phyloP scores from a whole-genome alignment of 495 filamentous ascomycete genomes.

The Friedmanniomyces simplex region DNA sequence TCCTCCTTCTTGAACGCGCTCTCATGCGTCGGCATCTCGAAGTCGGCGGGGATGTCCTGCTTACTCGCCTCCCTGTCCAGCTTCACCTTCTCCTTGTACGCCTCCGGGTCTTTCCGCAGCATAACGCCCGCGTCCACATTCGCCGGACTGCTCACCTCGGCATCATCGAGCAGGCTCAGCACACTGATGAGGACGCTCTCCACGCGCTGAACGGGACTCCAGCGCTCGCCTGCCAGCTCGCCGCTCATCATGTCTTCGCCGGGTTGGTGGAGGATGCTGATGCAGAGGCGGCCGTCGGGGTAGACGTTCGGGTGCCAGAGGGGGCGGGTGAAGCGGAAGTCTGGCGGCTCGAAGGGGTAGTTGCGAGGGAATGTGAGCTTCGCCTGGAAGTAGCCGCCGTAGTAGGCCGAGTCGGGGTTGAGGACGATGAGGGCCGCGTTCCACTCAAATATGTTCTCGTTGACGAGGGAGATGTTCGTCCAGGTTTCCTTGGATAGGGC shows the following conservation, averaged over 20 bases:
- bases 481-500: slow-evolving; percentile 75
- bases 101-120: slow-evolving; percentile 58
- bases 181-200: slow-evolving; percentile 91
- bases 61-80: slow-evolving; percentile 63
- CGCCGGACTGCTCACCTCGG: slow-evolving; percentile 83
- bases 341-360: slow-evolving; percentile 77
- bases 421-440: slow-evolving; percentile 79
- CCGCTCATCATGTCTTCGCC: slow-evolving; percentile 89
- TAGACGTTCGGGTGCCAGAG: slow-evolving; percentile 94
- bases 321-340: slow-evolving; percentile 74
- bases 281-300: slow-evolving; percentile 79
- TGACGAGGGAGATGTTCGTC: slow-evolving; percentile 70
- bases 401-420: slow-evolving; percentile 82
- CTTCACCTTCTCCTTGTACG: slow-evolving; percentile 59
- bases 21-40: slow-evolving; percentile 68
- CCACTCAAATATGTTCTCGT: slow-evolving; percentile 77
- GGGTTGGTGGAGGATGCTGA: slow-evolving; percentile 88
- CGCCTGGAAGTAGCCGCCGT: slow-evolving; percentile 86
- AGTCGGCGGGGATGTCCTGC: slow-evolving; percentile 67
- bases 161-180: slow-evolving; percentile 85
- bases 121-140: slow-evolving; percentile 90
- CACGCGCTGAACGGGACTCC: slow-evolving; percentile 84
- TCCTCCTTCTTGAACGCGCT: slow-evolving; percentile 55
- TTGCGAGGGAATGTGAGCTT: slow-evolving; percentile 78
- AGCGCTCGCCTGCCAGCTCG: slow-evolving; percentile 78